These are phyloP conservation scores for Arabis hirsuta DNA, from an alignment of 345 rosid species.

Conservation along the genomic window DNA sequence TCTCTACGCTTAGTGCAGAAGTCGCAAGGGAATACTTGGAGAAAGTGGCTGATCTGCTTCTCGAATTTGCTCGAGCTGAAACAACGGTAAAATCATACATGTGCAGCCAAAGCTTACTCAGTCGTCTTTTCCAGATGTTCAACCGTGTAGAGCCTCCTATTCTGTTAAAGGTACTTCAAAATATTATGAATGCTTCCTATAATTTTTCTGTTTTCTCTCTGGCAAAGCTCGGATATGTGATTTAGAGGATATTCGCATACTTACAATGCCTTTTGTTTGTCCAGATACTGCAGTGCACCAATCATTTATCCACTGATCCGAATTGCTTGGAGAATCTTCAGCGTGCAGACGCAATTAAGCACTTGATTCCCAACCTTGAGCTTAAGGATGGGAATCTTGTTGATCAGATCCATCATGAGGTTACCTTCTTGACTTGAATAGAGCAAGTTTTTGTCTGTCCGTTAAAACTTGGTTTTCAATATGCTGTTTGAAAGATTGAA, in stretches of 20 bases:
- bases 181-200: background rate
- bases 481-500: conserved; percentile 14
- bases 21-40: conserved; percentile 86
- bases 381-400: conserved; percentile 83
- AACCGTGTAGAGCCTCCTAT: conserved; percentile 86
- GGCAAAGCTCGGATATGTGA: conserved; percentile 12
- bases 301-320: conserved; percentile 89
- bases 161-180: conserved; percentile 69
- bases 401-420: conserved; percentile 82
- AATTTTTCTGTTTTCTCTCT: background rate
- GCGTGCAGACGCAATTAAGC: conserved; percentile 96
- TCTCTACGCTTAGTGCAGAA: conserved; percentile 78
- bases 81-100: conserved; percentile 87
- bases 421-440: conserved; percentile 45
- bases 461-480: conserved; percentile 9
- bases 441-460: conserved; percentile 8
- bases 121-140: conserved; percentile 94
- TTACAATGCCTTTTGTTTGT: conserved; percentile 31
- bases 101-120: conserved; percentile 94
- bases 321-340: conserved; percentile 98
- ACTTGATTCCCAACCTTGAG: conserved; percentile 95
- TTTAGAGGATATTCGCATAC: conserved; percentile 25
- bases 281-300: conserved; percentile 84
- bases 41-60: conserved; percentile 93
- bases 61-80: conserved; percentile 96